phyloP scores from a whole-genome alignment of 306 rosid species.

The Sphenostylis stenocarpa region DNA sequence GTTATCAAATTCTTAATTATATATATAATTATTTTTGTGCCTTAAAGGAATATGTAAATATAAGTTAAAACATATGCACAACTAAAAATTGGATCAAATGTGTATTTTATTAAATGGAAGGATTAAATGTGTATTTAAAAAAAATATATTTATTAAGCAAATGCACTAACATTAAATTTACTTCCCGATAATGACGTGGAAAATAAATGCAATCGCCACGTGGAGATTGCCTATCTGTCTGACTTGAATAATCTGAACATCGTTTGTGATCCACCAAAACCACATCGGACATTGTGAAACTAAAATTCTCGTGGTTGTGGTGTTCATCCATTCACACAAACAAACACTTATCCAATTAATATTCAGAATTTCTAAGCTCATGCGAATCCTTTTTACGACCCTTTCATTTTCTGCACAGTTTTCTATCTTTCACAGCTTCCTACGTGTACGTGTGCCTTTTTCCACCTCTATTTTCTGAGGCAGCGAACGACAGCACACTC shows the following conservation, averaged over 20 bases:
- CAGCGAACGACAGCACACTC: slow-evolving; percentile 8
- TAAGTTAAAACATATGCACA: too few species aligned
- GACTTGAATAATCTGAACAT: slow-evolving; percentile 25
- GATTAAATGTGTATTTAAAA: too few species aligned
- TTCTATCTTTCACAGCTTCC: slow-evolving; percentile 16
- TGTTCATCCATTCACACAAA: neutral
- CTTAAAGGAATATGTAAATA: too few species aligned
- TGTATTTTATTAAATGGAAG: too few species aligned
- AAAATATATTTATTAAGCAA: too few species aligned
- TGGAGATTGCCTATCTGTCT: slow-evolving; percentile 32
- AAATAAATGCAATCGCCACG: slow-evolving; percentile 38
- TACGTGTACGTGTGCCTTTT: slow-evolving; percentile 53
- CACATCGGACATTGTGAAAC: slow-evolving; percentile 11
- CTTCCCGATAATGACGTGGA: slow-evolving; percentile 2
- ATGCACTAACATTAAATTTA: too few species aligned
- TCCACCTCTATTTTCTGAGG: slow-evolving; percentile 49
- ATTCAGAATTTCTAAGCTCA: neutral
- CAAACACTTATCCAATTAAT: neutral
- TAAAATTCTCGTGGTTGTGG: slow-evolving; percentile 11
- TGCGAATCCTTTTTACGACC: slow-evolving; percentile 7
- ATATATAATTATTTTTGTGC: too few species aligned
- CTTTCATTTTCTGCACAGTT: slow-evolving; percentile 21
- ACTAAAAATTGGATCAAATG: too few species aligned
- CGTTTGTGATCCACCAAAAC: slow-evolving; percentile 28
- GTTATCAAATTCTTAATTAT: too few species aligned